Conservation (phyloP, 192 early-diverging fungal genomes). For the Mortierella claussenii region DNA sequence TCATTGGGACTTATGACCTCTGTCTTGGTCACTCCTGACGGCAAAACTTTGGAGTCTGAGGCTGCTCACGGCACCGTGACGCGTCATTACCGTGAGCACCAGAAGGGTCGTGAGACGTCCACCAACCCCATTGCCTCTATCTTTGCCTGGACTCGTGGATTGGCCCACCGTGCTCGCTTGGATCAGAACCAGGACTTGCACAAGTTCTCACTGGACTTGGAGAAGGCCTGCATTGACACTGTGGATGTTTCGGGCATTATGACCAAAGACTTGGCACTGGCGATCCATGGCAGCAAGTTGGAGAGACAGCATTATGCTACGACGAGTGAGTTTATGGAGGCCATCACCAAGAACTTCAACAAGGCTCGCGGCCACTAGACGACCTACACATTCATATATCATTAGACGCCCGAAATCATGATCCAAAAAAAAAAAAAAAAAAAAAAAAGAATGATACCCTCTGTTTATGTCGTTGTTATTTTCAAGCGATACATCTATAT, state of each 20-base stretch:
- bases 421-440: not conserved
- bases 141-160: constrained; percentile 94
- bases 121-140: constrained; percentile 98
- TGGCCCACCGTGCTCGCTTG: constrained; percentile 93
- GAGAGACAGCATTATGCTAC: constrained; percentile 89
- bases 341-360: constrained; percentile 70
- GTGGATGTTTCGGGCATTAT: constrained; percentile 85
- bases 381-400: not conserved
- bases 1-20: constrained; percentile 97
- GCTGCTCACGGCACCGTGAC: constrained; percentile 97
- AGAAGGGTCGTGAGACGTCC: constrained; percentile 93
- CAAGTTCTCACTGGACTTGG: constrained; percentile 82
- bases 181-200: constrained; percentile 84
- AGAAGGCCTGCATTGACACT: constrained; percentile 88
- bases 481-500: too few relatives aligned
- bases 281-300: constrained; percentile 85
- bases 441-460: not conserved
- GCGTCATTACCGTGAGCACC: constrained; percentile 91
- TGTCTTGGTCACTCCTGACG: constrained; percentile 90
- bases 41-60: constrained; percentile 92
- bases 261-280: constrained; percentile 95
- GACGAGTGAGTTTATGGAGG: constrained; percentile 89
- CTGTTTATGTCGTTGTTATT: too few relatives aligned
- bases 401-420: not conserved
- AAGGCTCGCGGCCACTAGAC: constrained; percentile 38